phyloP scores from a whole-genome alignment of 805 yeast species.

The Ogataea salicorniae region DNA sequence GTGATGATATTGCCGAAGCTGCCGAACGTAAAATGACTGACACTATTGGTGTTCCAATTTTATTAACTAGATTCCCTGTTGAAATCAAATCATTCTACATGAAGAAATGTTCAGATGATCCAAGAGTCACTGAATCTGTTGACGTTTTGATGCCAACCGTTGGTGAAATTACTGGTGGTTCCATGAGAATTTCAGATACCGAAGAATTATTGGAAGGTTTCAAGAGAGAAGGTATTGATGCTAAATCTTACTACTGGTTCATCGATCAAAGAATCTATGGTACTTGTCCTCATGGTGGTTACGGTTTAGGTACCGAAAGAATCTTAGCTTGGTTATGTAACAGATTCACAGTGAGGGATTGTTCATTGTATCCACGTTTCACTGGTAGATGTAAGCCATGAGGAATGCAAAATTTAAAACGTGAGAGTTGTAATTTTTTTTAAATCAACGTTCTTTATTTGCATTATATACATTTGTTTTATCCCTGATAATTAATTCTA shows the following conservation, averaged over 20 bases:
- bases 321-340: slow-evolving; percentile 97
- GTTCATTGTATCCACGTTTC: slow-evolving; percentile 96
- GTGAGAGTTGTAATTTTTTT: not conserved
- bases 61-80: slow-evolving; percentile 91
- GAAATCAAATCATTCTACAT: slow-evolving; percentile 97
- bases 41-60: slow-evolving; percentile 84
- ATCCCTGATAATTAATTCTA: too few relatives aligned
- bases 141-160: slow-evolving; percentile 99
- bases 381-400: slow-evolving; percentile 97
- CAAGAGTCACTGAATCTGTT: slow-evolving; percentile 94
- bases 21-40: slow-evolving; percentile 99
- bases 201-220: slow-evolving; percentile 87
- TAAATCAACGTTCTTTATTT: not conserved
- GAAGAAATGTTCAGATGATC: slow-evolving; percentile 87
- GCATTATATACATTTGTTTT: not conserved
- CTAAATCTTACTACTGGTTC: slow-evolving; percentile 91
- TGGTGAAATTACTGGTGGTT: slow-evolving; percentile 98
- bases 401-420: slow-evolving; percentile 2
- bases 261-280: slow-evolving; percentile 95
- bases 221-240: slow-evolving; percentile 85
- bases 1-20: slow-evolving; percentile 99
- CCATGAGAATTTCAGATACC: slow-evolving; percentile 86
- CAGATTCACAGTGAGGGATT: slow-evolving; percentile 97
- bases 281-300: slow-evolving; percentile 98
- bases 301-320: slow-evolving; percentile 97